Evolutionary conservation across 768 basidiomycete genomes (phyloP).

Genomic region (Royoungia palumana): DNA sequence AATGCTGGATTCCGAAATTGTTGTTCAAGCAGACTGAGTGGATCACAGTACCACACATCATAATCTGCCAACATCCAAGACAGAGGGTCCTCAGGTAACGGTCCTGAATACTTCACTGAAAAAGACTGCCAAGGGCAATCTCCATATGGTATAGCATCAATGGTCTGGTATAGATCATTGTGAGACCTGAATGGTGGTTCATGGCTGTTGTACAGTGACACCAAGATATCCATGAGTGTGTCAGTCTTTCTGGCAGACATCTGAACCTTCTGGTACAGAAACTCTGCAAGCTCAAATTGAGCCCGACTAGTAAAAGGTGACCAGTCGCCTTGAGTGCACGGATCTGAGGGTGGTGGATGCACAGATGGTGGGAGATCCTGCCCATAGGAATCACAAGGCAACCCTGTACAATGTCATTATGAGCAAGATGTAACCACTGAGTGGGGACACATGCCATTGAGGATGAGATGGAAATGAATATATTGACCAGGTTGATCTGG

Average conservation of each 20-base stretch:
- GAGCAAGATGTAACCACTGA: not conserved
- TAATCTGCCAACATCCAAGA: conserved; percentile 26
- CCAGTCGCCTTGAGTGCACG: not conserved
- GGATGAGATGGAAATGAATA: not conserved
- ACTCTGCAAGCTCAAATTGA: not conserved
- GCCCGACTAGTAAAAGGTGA: not conserved
- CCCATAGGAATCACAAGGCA: not conserved
- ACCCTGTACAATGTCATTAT: not conserved
- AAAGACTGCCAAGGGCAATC: conserved; percentile 38
- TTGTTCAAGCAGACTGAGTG: not conserved
- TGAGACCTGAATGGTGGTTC: conserved; percentile 25
- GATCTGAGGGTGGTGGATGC: not conserved
- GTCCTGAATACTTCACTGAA: conserved; percentile 24
- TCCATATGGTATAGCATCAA: conserved; percentile 16
- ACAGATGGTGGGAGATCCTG: not conserved
- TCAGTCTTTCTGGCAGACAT: conserved; percentile 25
- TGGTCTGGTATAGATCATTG: conserved; percentile 25
- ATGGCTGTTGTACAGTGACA: not conserved
- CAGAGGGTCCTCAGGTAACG: conserved; percentile 4
- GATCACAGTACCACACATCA: conserved; percentile 26
- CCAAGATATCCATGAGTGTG: conserved; percentile 19
- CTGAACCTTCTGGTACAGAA: conserved; percentile 8
- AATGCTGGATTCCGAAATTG: not conserved
- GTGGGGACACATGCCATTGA: not conserved
- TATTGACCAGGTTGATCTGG: not conserved